Evolutionary conservation across 805 yeast species (phyloP).

Genomic region (Suhomyces canberraensis): DNA sequence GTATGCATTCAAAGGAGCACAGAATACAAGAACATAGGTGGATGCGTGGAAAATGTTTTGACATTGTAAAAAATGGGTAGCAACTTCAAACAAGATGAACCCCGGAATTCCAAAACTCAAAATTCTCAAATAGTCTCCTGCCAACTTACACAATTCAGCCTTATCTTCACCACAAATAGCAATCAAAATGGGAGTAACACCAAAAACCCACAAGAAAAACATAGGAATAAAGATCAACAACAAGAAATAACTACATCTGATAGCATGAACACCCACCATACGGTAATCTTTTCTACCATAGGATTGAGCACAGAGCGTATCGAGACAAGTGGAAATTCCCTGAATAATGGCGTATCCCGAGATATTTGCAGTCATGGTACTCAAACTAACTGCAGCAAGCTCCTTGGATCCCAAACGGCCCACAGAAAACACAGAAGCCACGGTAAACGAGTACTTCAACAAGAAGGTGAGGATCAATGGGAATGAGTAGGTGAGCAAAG

Average conservation of each 20-base stretch:
- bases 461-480: conserved; percentile 68
- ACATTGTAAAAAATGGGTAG: conserved; percentile 69
- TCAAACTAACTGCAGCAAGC: conserved; percentile 71
- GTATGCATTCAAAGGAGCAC: conserved; percentile 72
- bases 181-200: conserved; percentile 48
- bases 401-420: conserved; percentile 70
- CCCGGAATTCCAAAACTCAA: conserved; percentile 70
- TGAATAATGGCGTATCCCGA: conserved; percentile 72
- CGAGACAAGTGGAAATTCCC: conserved; percentile 76
- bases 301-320: conserved; percentile 76
- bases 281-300: conserved; percentile 65
- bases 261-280: conserved; percentile 64
- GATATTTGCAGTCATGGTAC: conserved; percentile 76
- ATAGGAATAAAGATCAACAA: conserved; percentile 53
- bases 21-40: conserved; percentile 62
- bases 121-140: conserved; percentile 54
- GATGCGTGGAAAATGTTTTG: conserved; percentile 82
- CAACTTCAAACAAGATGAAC: conserved; percentile 66
- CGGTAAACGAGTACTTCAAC: conserved; percentile 68
- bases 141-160: conserved; percentile 41
- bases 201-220: conserved; percentile 56
- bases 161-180: conserved; percentile 12
- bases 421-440: conserved; percentile 74
- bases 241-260: conserved; percentile 61
- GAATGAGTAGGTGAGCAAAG: conserved; percentile 40